These are phyloP conservation scores for Ambrosiella cleistominuta DNA, from an alignment of 2,329 filamentous ascomycete genomes.

Conservation along the genomic window DNA sequence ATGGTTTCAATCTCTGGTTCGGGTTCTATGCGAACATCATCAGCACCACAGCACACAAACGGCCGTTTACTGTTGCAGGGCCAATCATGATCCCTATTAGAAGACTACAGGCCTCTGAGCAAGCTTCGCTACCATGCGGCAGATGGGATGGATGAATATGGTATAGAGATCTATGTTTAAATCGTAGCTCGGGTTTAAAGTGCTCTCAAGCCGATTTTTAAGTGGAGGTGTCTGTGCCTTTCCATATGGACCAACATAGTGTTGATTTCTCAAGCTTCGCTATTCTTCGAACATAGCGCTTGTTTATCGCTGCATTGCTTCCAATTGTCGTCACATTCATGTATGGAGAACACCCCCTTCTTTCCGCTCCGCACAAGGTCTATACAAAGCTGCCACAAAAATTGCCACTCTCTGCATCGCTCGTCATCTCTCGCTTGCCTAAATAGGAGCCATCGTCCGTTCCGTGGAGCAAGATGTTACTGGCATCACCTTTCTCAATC, in stretches of 20 bases:
- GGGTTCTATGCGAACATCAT: constrained; percentile 1
- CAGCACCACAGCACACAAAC: not conserved
- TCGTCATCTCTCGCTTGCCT: not conserved
- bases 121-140: not conserved
- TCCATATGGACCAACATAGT: too few species aligned
- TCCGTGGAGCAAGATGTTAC: not conserved
- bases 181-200: not conserved
- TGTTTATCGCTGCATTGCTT: too few species aligned
- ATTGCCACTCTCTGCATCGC: not conserved
- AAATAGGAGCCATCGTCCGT: not conserved
- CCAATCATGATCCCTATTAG: not conserved
- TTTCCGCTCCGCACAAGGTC: too few species aligned
- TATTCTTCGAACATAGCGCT: too few species aligned
- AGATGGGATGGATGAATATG: not conserved
- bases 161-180: not conserved
- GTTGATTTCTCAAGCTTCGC: too few species aligned
- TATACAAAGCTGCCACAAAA: too few species aligned
- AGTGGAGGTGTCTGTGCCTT: not conserved
- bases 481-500: constrained; percentile 9
- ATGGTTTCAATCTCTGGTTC: not conserved
- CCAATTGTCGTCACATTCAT: too few species aligned
- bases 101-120: not conserved
- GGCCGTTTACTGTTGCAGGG: not conserved
- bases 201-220: too few species aligned
- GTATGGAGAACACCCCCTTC: too few species aligned